Conservation (phyloP, 2,329 filamentous ascomycete species). For the Hypoxylon sp. region DNA sequence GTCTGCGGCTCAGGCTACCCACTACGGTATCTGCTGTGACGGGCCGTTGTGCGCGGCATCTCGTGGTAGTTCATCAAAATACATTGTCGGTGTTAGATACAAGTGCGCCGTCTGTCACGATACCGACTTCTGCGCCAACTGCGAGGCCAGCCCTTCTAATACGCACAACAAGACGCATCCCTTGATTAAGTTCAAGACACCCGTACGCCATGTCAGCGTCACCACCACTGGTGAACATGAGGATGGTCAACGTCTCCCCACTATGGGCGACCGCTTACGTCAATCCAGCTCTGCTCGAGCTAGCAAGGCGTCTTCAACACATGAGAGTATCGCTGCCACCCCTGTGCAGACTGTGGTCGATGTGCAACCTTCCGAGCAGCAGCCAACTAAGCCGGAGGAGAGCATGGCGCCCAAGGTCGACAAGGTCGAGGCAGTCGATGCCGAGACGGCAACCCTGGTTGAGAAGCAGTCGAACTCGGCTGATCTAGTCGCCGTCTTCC, state of each 20-base stretch:
- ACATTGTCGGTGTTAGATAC: slow-evolving; percentile 90
- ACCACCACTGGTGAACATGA: slow-evolving; percentile 85
- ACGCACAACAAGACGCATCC: slow-evolving; percentile 96
- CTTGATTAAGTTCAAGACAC: slow-evolving; percentile 95
- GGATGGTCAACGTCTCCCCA: slow-evolving; percentile 73
- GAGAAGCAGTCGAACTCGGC: slow-evolving; percentile 46
- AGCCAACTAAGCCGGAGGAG: slow-evolving; percentile 49
- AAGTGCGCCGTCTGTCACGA: slow-evolving; percentile 98
- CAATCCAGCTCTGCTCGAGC: slow-evolving; percentile 61
- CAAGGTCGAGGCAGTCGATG: slow-evolving; percentile 33
- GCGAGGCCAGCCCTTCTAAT: slow-evolving; percentile 89
- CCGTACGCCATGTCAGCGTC: slow-evolving; percentile 88
- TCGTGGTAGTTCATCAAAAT: slow-evolving; percentile 67
- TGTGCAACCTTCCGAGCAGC: slow-evolving; percentile 73
- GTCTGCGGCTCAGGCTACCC: slow-evolving; percentile 65
- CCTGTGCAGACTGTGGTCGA: slow-evolving; percentile 80
- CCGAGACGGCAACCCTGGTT: slow-evolving; percentile 31
- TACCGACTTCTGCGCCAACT: slow-evolving; percentile 93
- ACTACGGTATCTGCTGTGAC: slow-evolving; percentile 93
- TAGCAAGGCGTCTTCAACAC: slow-evolving; percentile 67
- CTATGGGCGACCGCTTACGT: slow-evolving; percentile 76
- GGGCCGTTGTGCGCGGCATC: slow-evolving; percentile 84
- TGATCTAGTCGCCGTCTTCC: slow-evolving; percentile 72
- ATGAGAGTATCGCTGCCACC: slow-evolving; percentile 62
- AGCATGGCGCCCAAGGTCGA: slow-evolving; percentile 51